Base-by-base conservation (phyloP, 306 rosid genomes). In the Pyrus bretschneideri region DNA sequence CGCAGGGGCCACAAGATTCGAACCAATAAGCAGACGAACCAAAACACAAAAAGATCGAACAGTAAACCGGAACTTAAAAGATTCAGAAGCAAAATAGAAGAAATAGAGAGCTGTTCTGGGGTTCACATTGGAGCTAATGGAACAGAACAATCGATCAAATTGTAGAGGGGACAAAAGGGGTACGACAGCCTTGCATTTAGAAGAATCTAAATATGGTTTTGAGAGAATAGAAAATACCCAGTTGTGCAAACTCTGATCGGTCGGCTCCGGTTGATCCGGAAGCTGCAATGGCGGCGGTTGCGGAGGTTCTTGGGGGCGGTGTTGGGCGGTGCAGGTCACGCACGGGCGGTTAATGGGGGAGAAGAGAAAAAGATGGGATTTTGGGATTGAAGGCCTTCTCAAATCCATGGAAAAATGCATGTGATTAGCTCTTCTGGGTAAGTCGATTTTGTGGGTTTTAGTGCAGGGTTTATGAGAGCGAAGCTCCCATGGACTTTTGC, bases 1-100 rank as follows among this genome's bases (percentile, higher is more conserved):
- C 40, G 96, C 90, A 7, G 89, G 86, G 0, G 90, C 67, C 17
- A 83, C 29, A 67, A 82, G 74, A 49, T 60, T 69, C 4, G 92
- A 87, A 63, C 75, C 79, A 10, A 87, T 74, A 51, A 91, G 93
- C 86, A 89, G 73, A 21, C 86, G 85, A 42, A 91, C 38, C 76
- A 91, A 75, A 69, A 87, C 71, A 81, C 96, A 91, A 31, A 87
- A 87, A 1, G 96, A 89, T 9, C 92, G 85, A 62, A 83, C 65
- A n/a, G 88, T 78, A 89, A 91, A 91, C 10, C 60, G 84, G 63
- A 89, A 91, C 62, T 76, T 81, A 67, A 70, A 89, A 17, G 45
- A 74, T 21, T 58, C 57, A 9, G 87, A 21, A 11, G 93, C 92
- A 45, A 87, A 83, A 83, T 80, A 84, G 72, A 91, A 89, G 75